Base-by-base conservation (phyloP, 2,329 filamentous ascomycete species). In the Cylindrodendrum hubeiense region DNA sequence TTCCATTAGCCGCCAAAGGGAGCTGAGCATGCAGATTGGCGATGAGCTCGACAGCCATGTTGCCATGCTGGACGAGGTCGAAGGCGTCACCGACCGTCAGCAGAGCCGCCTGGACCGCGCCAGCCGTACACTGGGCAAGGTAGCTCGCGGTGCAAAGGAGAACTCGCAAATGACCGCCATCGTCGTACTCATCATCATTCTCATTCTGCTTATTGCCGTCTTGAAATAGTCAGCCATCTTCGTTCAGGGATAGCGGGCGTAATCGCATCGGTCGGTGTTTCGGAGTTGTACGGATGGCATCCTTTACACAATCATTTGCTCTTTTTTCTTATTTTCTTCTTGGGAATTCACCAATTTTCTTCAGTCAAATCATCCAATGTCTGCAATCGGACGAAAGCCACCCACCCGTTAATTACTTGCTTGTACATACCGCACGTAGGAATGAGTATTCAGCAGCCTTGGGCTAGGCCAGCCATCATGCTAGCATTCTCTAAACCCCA, bases 1-100 rank as follows among this genome's bases (percentile, higher is more conserved):
- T 74, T 93, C 90, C 63, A 98, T 99, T 71, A 88, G 93, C 4
- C 89, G 96, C 41, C 96, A 98, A 83, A 87, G 97, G 53, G 93
- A 98, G 82, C 85, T 99, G 67, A 95, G 92, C 77, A 97, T 98
- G 83, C 93, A 96, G 82, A 98, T 99, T 75, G 95, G 96, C 30
- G 93, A 98, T 78, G 96, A 99, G 84, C 86, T 99, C 37, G 96
- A 98, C 74, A 91, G 90, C 71, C 96, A 99, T 75, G 92, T 97
- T 39, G 86, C 91, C 72, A 85, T 99, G 84, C 85, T 99, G 30
- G 95, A 98, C 78, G 95, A 97, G 74, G 90, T 97, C 47, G 96
- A 98, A 76, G 87, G 87, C 47, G 87, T 91, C 21, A 92, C 95
- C 8, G 94, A 97, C 78, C 84, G 95, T 63, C 95, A 98, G 81